phyloP scores from a whole-genome alignment of 2,329 filamentous ascomycete species.

The Aaosphaeria arxii region DNA sequence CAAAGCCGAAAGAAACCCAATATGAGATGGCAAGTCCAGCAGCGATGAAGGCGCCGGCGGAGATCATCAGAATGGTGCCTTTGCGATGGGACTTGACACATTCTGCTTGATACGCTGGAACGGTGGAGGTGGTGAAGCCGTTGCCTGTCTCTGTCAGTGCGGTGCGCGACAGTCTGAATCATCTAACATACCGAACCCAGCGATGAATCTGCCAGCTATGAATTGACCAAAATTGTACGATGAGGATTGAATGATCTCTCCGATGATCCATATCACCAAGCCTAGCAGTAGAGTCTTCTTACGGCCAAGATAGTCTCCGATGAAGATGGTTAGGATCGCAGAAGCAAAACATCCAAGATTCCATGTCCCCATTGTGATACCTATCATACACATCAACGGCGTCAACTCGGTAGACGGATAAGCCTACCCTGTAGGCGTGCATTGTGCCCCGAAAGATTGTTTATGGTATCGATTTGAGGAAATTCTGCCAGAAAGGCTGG shows the following conservation, averaged over 20 bases:
- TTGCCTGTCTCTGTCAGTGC: slow-evolving; percentile 41
- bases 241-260: slow-evolving; percentile 48
- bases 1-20: slow-evolving; percentile 54
- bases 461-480: slow-evolving; percentile 23
- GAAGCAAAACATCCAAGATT: slow-evolving; percentile 58
- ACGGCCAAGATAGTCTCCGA: slow-evolving; percentile 50
- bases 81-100: slow-evolving; percentile 43
- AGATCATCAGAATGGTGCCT: slow-evolving; percentile 48
- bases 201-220: slow-evolving; percentile 49
- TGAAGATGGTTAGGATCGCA: slow-evolving; percentile 48
- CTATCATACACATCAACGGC: slow-evolving; percentile 4
- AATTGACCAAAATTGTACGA: slow-evolving; percentile 49
- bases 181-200: slow-evolving; percentile 47
- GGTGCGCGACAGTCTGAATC: slow-evolving; percentile 40
- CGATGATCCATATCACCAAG: slow-evolving; percentile 48
- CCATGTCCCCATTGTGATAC: slow-evolving; percentile 28
- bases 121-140: slow-evolving; percentile 51
- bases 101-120: slow-evolving; percentile 53
- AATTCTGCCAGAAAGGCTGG: slow-evolving; percentile 51
- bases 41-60: slow-evolving; percentile 50
- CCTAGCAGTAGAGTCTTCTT: slow-evolving; percentile 50
- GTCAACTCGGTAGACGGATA: not conserved
- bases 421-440: slow-evolving; percentile 22
- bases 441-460: slow-evolving; percentile 14
- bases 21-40: slow-evolving; percentile 50